Conservation (phyloP, 306 rosid species). For the Prinsepia uniflora region DNA sequence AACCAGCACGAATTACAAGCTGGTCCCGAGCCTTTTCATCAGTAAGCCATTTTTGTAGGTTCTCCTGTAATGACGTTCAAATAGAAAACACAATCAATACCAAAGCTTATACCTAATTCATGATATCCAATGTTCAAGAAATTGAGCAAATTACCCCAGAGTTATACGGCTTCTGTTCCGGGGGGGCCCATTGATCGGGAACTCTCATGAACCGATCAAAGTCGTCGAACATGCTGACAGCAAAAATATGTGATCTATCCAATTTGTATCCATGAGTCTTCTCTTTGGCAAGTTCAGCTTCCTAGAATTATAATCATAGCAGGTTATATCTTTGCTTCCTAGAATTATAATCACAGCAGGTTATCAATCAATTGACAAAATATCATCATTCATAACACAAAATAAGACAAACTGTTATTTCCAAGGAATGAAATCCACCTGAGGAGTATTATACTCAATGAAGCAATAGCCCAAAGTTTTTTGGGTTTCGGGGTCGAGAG, state of each 20-base stretch:
- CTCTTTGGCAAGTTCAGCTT: slow-evolving; percentile 90
- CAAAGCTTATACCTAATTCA: background rate
- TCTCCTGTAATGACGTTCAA: slow-evolving; percentile 51
- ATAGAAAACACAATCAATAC: background rate
- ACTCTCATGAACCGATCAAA: slow-evolving; percentile 73
- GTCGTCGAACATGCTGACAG: slow-evolving; percentile 78
- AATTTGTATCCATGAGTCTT: slow-evolving; percentile 82
- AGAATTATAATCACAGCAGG: background rate
- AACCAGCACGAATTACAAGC: slow-evolving; percentile 82
- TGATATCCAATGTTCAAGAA: background rate
- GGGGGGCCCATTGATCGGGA: slow-evolving; percentile 88
- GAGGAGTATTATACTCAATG: slow-evolving; percentile 73
- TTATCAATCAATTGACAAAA: background rate
- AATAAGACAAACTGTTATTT: background rate
- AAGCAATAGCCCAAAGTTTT: slow-evolving; percentile 71
- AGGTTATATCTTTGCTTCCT: slow-evolving; percentile 57
- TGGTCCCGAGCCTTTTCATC: slow-evolving; percentile 89
- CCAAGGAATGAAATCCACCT: slow-evolving; percentile 29
- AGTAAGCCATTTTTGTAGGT: slow-evolving; percentile 90
- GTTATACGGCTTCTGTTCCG: slow-evolving; percentile 54
- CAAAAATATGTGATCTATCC: slow-evolving; percentile 72
- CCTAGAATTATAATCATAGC: slow-evolving; percentile 36
- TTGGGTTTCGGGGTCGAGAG: slow-evolving; percentile 49
- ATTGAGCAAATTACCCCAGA: slow-evolving; percentile 54
- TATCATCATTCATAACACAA: background rate